Evolutionary conservation across 257 asterid genomes (phyloP).

Genomic region (Salvia miltiorrhiza): DNA sequence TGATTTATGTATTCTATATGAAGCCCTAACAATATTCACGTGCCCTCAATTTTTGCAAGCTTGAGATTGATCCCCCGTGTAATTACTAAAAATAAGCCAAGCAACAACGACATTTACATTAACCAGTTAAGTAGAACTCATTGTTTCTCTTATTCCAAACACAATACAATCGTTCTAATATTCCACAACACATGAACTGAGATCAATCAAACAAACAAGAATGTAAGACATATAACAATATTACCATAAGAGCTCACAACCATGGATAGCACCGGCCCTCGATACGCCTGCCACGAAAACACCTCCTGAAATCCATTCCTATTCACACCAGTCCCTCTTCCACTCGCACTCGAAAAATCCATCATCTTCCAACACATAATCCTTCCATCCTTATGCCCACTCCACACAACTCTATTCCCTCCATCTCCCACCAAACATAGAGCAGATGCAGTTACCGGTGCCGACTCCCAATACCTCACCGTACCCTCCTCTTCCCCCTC

Average conservation of each 20-base stretch:
- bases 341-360: conserved; percentile 31
- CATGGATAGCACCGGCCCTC: conserved; percentile 82
- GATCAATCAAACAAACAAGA: conserved; percentile 1
- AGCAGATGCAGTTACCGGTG: conserved; percentile 40
- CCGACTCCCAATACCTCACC: conserved; percentile 64
- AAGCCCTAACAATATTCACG: not conserved
- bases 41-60: not conserved
- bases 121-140: not conserved
- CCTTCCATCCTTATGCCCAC: conserved; percentile 91
- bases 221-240: conserved; percentile 2
- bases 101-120: conserved; percentile 2
- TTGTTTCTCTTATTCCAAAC: conserved; percentile 1
- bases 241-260: conserved; percentile 79
- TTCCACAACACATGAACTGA: not conserved
- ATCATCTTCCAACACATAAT: conserved; percentile 82
- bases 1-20: not conserved
- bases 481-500: conserved; percentile 68
- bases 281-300: conserved; percentile 90
- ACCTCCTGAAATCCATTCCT: conserved; percentile 51
- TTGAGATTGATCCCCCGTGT: not conserved
- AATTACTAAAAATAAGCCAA: conserved; percentile 4
- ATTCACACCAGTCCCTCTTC: conserved; percentile 27
- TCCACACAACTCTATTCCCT: conserved; percentile 80
- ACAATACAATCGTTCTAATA: conserved; percentile 5
- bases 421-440: conserved; percentile 78